Percentiles rank a stretch among this genome's conserved stretches.
Evolutionary conservation across 345 rosid species (phyloP).

Genomic region (Brassica nigra): DNA sequence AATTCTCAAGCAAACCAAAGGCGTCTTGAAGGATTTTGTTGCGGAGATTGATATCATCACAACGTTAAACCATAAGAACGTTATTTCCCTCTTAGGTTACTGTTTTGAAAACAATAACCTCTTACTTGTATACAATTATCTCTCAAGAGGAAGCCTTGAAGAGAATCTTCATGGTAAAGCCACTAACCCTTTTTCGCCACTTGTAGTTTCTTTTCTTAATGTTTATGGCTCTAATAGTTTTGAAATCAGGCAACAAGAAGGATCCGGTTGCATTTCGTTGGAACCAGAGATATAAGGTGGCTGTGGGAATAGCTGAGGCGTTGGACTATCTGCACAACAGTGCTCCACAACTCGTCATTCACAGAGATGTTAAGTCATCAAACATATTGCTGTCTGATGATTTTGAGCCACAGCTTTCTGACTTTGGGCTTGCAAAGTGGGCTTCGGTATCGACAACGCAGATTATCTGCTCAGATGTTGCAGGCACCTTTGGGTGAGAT

Average conservation of each 20-base stretch:
- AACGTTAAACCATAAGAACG: constrained; percentile 72
- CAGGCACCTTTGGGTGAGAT: constrained; percentile 94
- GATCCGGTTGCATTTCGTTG: constrained; percentile 64
- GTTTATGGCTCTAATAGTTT: constrained; percentile 14
- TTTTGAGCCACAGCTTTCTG: constrained; percentile 97
- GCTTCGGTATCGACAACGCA: constrained; percentile 56
- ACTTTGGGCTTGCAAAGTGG: constrained; percentile 93
- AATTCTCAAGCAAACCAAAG: constrained; percentile 69
- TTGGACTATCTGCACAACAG: constrained; percentile 72
- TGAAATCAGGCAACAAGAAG: constrained; percentile 56
- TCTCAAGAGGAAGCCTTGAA: constrained; percentile 94
- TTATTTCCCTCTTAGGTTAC: constrained; percentile 81
- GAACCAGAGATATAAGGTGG: constrained; percentile 85
- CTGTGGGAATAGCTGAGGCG: constrained; percentile 88
- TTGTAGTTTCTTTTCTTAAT: not conserved
- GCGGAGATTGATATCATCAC: constrained; percentile 84
- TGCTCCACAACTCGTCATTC: constrained; percentile 67
- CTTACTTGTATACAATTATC: constrained; percentile 75
- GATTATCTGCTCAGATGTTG: constrained; percentile 69
- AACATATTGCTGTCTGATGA: constrained; percentile 81
- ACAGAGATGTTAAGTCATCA: constrained; percentile 95
- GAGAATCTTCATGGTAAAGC: constrained; percentile 87
- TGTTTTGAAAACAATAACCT: constrained; percentile 69
- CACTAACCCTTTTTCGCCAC: not conserved
- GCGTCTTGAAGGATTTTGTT: constrained; percentile 68